Evolutionary conservation across 1,139 yeast genomes (phyloP), one percentile per base, ranked within the genome.

Genomic region (Debaryomycetaceae sp.): DNA sequence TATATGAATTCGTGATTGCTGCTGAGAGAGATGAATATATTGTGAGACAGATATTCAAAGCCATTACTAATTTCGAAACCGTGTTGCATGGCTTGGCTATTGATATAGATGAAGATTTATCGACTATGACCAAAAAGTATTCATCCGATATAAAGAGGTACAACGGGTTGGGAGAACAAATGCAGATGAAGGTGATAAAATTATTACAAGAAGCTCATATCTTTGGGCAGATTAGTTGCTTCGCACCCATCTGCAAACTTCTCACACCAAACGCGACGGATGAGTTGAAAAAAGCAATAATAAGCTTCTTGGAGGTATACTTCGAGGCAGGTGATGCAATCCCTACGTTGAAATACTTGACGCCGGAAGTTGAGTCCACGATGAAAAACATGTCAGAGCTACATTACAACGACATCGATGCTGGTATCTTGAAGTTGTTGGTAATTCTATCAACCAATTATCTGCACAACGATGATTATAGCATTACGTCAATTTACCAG

Each of bases 381-480:
- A 35, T 31, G 37, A 22, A 36, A 36, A 17, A 34, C n/a, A 11
- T 33, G 36, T 27, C 14, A 35, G 5, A 34, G 7, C 6, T 27
- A n/a, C 33, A 34, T 3, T 31, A 40, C 34, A 33, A 31, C n/a
- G 37, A 35, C 7, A 22, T 35, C n/a, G 50, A 47, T 34, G 22
- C 36, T 17, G 33, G 36, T 9, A 23, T 48, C 5, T 38, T 49
- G 27, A 46, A 40, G 29, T 24, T 44, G 6, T 39, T 46, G 9
- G 45, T 43, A 11, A 13, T 45, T n/a, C 17, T 45, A 31, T 40
- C 51, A 4, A 47, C 51, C 13, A 43, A 47, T 27, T 45, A 45
- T 33, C 43, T 39, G 29, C 37, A 22, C 13, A 13, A 9, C 9
- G 38, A 36, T 6, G 37, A 37, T 13, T 17, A 29, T 4, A 44